Base-by-base conservation (phyloP, 2,329 filamentous ascomycete genomes). In the Fusarium sp. region DNA sequence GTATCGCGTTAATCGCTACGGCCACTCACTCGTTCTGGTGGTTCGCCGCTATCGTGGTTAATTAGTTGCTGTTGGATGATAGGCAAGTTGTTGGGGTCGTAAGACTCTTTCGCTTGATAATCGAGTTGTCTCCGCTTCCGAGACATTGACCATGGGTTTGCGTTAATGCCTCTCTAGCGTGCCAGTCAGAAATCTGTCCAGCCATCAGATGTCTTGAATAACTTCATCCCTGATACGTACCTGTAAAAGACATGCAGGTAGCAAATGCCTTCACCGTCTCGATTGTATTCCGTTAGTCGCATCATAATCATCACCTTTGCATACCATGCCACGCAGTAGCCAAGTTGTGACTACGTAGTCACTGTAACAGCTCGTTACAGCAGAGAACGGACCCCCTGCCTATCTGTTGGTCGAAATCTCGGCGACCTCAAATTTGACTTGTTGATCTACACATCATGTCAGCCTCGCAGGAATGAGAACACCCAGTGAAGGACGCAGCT, bases 401-500 rank as follows among this genome's bases (percentile, higher is more conserved):
- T 53, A 47, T 62, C 45, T 45, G 56, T 66, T 66, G 55, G 46
- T 61, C 57, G 48, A 67, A 67, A 69, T 67, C 71, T 73, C 68
- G 68, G 61, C 56, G 66, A 62, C 62, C 53, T 67, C 66, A 28
- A 54, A 59, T 48, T 53, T 34, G 40, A 64, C 49, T 53, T n/a
- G 50, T 59, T 55, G 55, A 54, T 49, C 57, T 56, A 59, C 60
- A 66, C 50, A 62, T 63, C 71, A 68, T 73, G 63, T 63, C 56
- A 68, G 50, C 66, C 64, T 71, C 49, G 54, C 62, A 68, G 59
- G 69, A 73, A 63, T 73, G 57, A 60, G 55, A 23, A 55, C 20
- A 43, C 40, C 60, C 42, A 55, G 42, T 12, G 42, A 34, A 63
- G 45, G 34, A 60, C 41, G 30, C 34, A 57, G 45, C 43, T 66